Evolutionary conservation across 2,329 filamentous ascomycete species (phyloP).

Genomic region (Penicillium sp.): DNA sequence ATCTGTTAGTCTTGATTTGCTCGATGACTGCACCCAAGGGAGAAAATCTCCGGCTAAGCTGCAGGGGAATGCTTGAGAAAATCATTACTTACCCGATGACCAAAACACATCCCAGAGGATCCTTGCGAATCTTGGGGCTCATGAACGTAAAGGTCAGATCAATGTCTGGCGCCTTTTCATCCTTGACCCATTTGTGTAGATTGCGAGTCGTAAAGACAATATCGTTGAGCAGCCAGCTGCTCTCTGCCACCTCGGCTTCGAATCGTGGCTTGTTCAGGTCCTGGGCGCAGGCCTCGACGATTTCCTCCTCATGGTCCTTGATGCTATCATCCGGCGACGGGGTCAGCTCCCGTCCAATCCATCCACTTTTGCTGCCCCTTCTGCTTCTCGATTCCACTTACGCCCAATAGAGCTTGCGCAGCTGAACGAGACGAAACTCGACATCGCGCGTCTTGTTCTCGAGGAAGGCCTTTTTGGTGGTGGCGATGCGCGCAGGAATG

Average conservation of each 20-base stretch:
- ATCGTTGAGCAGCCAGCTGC: conserved; percentile 73
- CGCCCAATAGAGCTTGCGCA: conserved; percentile 94
- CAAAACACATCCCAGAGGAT: conserved; percentile 75
- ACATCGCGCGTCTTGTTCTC: conserved; percentile 76
- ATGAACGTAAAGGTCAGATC: conserved; percentile 62
- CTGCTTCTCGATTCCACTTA: conserved; percentile 24
- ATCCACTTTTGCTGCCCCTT: background rate
- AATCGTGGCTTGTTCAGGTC: conserved; percentile 74
- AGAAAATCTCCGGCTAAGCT: too few relatives aligned
- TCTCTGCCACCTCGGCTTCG: conserved; percentile 69
- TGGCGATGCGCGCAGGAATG: conserved; percentile 58
- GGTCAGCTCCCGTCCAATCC: background rate
- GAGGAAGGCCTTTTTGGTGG: conserved; percentile 63
- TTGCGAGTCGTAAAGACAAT: conserved; percentile 72
- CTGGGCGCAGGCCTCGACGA: conserved; percentile 66
- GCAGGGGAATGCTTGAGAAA: too few relatives aligned
- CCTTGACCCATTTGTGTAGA: conserved; percentile 73
- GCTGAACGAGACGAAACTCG: conserved; percentile 74
- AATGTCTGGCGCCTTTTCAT: conserved; percentile 69
- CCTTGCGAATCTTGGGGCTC: conserved; percentile 72
- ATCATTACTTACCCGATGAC: conserved; percentile 62
- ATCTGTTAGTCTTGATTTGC: background rate
- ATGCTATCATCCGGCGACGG: conserved; percentile 41
- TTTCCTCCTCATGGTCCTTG: conserved; percentile 66
- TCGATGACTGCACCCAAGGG: background rate